Conservation (phyloP, 2,329 filamentous ascomycete genomes). For the Colletotrichum chrysophilum region DNA sequence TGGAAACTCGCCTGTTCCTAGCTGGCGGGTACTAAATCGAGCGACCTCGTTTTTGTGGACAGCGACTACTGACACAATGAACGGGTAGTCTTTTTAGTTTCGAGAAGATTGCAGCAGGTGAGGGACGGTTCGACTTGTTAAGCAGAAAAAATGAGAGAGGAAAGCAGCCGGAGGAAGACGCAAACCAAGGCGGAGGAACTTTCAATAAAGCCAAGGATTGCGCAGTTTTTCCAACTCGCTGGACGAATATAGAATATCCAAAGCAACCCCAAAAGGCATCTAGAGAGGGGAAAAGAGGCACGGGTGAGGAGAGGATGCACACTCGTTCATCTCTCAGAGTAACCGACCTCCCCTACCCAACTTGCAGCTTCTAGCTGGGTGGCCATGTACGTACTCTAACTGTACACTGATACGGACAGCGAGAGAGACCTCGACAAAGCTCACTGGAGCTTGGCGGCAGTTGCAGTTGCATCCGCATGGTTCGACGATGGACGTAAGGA, state of each 20-base stretch:
- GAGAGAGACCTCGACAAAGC: constrained; percentile 4
- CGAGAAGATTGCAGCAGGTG: neutral
- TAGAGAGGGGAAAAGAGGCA: neutral
- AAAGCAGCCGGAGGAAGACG: neutral
- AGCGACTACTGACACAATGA: neutral
- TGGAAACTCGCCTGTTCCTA: constrained; percentile 1
- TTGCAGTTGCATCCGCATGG: constrained; percentile 29
- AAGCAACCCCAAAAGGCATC: constrained; percentile 3
- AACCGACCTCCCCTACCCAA: neutral
- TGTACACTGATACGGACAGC: neutral
- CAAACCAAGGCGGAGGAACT: neutral
- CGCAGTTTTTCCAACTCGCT: constrained; percentile 6
- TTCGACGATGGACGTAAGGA: constrained; percentile 21
- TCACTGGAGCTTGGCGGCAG: constrained; percentile 28
- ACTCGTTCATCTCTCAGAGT: neutral
- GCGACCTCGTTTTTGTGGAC: neutral
- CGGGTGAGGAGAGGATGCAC: neutral
- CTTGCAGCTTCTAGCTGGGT: neutral
- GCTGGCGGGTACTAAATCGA: neutral
- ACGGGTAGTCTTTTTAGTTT: neutral
- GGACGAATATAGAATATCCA: constrained; percentile 19
- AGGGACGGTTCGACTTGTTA: neutral
- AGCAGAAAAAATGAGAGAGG: neutral
- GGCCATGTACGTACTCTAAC: neutral
- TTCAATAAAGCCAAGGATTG: constrained; percentile 4